Evolutionary conservation across 1,284 basidiomycete species (phyloP).

Genomic region (Leucocoprinus gongylophorus): DNA sequence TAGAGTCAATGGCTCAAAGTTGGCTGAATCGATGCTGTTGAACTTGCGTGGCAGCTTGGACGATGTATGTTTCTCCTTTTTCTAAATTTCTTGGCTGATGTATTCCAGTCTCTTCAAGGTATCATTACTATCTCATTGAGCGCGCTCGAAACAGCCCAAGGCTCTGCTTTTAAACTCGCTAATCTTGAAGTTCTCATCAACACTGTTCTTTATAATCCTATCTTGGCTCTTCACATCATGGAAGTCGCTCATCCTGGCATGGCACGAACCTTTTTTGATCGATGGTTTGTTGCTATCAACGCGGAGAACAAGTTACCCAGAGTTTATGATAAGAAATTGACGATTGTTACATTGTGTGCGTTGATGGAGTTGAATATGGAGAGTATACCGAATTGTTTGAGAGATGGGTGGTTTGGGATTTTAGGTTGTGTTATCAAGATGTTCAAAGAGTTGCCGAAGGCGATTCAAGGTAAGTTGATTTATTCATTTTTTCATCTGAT

Average conservation of each 20-base stretch:
- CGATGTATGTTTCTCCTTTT: conserved; percentile 44
- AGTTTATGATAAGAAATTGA: conserved; percentile 90
- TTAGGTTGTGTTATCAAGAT: conserved; percentile 61
- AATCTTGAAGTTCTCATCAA: conserved; percentile 82
- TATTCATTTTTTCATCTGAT: background rate
- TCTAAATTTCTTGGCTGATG: background rate
- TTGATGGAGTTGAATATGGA: conserved; percentile 61
- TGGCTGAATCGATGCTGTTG: conserved; percentile 77
- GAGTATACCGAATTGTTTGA: conserved; percentile 50
- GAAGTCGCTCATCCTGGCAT: conserved; percentile 52
- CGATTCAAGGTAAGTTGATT: conserved; percentile 48
- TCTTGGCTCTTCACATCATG: conserved; percentile 69
- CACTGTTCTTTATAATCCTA: conserved; percentile 79
- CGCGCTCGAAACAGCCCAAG: conserved; percentile 53
- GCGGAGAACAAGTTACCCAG: conserved; percentile 56
- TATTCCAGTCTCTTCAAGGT: conserved; percentile 35
- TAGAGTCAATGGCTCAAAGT: conserved; percentile 77
- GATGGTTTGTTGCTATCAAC: conserved; percentile 71
- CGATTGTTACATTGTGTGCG: conserved; percentile 67
- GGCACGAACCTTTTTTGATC: conserved; percentile 69
- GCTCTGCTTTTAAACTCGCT: conserved; percentile 63
- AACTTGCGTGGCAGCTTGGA: conserved; percentile 73
- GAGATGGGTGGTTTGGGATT: conserved; percentile 69
- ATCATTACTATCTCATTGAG: conserved; percentile 59
- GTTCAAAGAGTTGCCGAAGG: conserved; percentile 70